Evolutionary conservation across 2,329 filamentous ascomycete genomes (phyloP).

Genomic region (Xylariaceae sp.): DNA sequence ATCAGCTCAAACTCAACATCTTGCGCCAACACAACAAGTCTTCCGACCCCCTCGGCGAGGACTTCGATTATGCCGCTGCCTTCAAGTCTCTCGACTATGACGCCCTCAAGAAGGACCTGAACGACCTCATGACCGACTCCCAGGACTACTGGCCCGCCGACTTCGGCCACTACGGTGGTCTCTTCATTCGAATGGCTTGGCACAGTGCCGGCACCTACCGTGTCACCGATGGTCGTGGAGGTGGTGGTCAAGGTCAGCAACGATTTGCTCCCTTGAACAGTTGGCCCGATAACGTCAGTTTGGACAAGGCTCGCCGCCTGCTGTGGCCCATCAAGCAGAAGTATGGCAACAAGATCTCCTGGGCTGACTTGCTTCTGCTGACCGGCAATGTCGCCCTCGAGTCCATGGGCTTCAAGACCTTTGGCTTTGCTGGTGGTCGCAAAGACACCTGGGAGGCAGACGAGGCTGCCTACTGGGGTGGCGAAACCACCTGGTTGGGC

Average conservation of each 20-base stretch:
- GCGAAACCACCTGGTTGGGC: constrained; percentile 70
- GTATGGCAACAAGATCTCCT: constrained; percentile 79
- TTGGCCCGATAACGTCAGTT: constrained; percentile 76
- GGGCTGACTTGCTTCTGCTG: constrained; percentile 70
- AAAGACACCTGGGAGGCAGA: constrained; percentile 73
- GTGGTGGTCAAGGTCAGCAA: constrained; percentile 72
- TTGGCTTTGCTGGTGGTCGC: constrained; percentile 72
- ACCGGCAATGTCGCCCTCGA: constrained; percentile 76
- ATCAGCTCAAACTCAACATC: constrained; percentile 64
- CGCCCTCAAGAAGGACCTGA: constrained; percentile 70
- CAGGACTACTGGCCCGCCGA: constrained; percentile 82
- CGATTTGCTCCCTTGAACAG: constrained; percentile 78
- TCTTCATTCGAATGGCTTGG: constrained; percentile 81
- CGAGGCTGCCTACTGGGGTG: constrained; percentile 75
- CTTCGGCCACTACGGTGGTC: constrained; percentile 76
- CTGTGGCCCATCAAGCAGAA: constrained; percentile 83
- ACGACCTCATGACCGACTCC: constrained; percentile 71
- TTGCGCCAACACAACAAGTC: constrained; percentile 67
- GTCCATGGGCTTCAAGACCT: constrained; percentile 71
- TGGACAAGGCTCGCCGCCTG: constrained; percentile 78
- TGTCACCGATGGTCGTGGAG: constrained; percentile 70
- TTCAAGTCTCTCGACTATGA: constrained; percentile 72
- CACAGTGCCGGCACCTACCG: constrained; percentile 78
- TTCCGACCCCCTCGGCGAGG: constrained; percentile 61
- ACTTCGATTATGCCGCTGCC: constrained; percentile 70